These are phyloP conservation scores for Aspergillus puulaauensis DNA, from an alignment of 2,329 filamentous ascomycete genomes.

Conservation along the genomic window DNA sequence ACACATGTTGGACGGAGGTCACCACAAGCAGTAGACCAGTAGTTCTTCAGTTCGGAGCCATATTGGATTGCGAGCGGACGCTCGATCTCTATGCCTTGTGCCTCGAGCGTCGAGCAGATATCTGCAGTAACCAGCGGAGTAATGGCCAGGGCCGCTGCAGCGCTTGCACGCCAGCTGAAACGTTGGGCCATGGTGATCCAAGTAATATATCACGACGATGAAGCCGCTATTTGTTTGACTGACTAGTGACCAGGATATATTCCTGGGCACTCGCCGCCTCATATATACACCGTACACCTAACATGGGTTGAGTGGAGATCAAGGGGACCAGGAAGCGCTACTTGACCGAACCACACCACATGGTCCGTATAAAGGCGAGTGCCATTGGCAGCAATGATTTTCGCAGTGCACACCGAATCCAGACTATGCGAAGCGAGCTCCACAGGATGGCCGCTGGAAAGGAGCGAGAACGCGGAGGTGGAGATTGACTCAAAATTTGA, in stretches of 20 bases:
- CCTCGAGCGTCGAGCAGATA: constrained; percentile 41
- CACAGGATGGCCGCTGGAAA: neutral
- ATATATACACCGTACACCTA: neutral
- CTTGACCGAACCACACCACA: neutral
- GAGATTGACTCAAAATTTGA: no score
- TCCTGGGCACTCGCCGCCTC: neutral
- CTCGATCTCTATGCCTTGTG: constrained; percentile 34
- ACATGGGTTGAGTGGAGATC: neutral
- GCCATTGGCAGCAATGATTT: neutral
- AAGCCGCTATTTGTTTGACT: neutral
- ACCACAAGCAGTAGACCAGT: constrained; percentile 49
- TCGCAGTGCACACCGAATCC: neutral
- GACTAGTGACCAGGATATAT: neutral
- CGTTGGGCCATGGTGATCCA: constrained; percentile 16
- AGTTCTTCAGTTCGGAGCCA: constrained; percentile 40
- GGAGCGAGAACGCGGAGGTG: no score
- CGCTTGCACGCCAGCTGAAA: constrained; percentile 18
- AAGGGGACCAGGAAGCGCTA: neutral
- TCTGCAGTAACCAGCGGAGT: constrained; percentile 26
- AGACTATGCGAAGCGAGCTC: neutral
- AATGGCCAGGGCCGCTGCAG: constrained; percentile 20
- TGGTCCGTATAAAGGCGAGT: neutral
- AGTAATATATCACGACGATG: neutral
- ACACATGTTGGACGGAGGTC: constrained; percentile 49
- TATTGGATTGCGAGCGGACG: constrained; percentile 36